Evolutionary conservation across 169 alveolate species (phyloP).

Genomic region (Plasmodium billcollinsi): DNA sequence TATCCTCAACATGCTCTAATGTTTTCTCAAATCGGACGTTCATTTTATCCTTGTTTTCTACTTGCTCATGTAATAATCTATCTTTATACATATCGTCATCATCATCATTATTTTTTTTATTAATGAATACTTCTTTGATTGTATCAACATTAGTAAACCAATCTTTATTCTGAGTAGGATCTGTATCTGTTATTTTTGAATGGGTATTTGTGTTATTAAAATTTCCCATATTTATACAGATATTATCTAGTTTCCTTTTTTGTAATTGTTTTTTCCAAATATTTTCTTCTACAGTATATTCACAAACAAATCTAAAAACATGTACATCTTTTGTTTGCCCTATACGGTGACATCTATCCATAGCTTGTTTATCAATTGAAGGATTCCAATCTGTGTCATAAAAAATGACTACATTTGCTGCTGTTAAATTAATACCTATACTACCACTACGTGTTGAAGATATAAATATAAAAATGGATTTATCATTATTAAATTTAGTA

Average conservation of each 20-base stretch:
- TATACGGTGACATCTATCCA: conserved; percentile 99
- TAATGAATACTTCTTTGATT: conserved; percentile 44
- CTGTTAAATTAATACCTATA: conserved; percentile 97
- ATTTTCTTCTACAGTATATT: conserved; percentile 98
- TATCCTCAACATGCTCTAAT: conserved; percentile 89
- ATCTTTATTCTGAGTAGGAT: background rate
- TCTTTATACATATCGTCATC: conserved; percentile 62
- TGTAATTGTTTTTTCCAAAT: conserved; percentile 96
- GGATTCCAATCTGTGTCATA: conserved; percentile 99
- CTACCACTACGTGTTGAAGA: conserved; percentile 99
- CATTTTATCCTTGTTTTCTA: conserved; percentile 25
- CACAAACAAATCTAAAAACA: conserved; percentile 96
- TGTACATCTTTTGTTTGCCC: conserved; percentile 99
- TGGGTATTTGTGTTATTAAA: conserved; percentile 79
- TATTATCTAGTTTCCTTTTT: conserved; percentile 97
- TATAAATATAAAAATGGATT: conserved; percentile 95
- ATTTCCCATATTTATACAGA: conserved; percentile 97
- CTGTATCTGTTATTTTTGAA: background rate
- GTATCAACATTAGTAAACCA: conserved; percentile 66
- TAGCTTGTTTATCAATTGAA: conserved; percentile 99
- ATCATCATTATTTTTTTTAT: conserved; percentile 60
- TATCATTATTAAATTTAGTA: conserved; percentile 95
- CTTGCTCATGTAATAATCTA: conserved; percentile 41
- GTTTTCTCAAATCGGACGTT: conserved; percentile 86
- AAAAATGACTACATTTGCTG: conserved; percentile 98